phyloP scores from a whole-genome alignment of 2,329 filamentous ascomycete genomes.

The Aspergillus sergii region DNA sequence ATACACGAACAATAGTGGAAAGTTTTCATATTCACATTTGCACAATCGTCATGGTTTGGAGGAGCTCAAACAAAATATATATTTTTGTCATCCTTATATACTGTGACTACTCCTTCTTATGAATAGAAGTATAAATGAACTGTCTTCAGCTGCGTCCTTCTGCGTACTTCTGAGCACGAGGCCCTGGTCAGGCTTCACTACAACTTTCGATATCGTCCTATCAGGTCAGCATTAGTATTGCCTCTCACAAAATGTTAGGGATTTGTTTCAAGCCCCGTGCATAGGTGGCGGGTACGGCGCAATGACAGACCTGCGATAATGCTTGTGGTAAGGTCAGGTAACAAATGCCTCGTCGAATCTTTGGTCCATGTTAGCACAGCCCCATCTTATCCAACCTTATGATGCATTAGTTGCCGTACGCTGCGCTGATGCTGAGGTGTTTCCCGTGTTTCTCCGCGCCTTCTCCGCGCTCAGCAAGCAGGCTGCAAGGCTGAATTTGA shows the following conservation, averaged over 20 bases:
- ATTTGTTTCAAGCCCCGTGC: no score
- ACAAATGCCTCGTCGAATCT: constrained; percentile 9
- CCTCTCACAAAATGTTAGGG: no score
- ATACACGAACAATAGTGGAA: neutral
- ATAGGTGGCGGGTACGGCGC: no score
- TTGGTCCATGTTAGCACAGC: neutral
- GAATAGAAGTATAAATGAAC: no score
- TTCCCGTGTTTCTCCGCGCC: neutral
- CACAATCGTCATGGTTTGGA: neutral
- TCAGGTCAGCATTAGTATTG: neutral
- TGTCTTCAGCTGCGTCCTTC: neutral
- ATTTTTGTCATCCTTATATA: neutral
- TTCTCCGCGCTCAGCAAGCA: neutral
- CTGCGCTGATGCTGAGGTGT: neutral
- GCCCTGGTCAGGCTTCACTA: neutral
- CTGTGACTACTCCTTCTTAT: no score
- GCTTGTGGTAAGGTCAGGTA: neutral
- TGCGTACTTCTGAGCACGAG: neutral
- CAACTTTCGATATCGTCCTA: neutral
- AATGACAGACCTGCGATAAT: constrained; percentile 6
- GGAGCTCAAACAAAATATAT: neutral
- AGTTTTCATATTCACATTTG: neutral
- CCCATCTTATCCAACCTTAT: neutral
- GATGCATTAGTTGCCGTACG: neutral
- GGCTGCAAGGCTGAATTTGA: neutral